Percentiles rank a stretch among this genome's conserved stretches.
Conservation (phyloP, 164 flowering plant species). For the Magnolia kwangsiensis region DNA sequence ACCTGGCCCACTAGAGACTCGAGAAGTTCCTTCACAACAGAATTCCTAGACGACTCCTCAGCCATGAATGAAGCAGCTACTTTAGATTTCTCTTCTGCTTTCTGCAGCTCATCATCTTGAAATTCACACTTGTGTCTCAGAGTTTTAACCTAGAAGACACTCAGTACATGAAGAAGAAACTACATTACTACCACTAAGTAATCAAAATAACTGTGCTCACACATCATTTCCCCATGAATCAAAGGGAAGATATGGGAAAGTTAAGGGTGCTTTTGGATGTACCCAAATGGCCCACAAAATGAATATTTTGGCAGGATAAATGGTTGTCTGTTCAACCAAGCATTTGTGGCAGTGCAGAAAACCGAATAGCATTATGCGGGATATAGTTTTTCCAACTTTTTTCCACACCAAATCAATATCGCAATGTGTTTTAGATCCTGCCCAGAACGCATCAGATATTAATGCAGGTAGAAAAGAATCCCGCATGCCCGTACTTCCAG, state of each 20-base stretch:
- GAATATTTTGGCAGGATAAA: neutral
- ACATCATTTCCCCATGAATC: neutral
- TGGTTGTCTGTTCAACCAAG: neutral
- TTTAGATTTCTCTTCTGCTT: constrained; percentile 38
- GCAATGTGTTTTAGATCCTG: neutral
- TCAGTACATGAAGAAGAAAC: neutral
- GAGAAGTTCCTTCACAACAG: constrained; percentile 44
- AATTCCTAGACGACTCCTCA: constrained; percentile 44
- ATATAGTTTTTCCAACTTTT: neutral
- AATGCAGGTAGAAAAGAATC: neutral
- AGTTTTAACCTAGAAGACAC: constrained; percentile 42
- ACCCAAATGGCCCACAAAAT: neutral
- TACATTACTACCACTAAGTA: neutral
- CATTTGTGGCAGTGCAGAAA: too few relatives aligned
- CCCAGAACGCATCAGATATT: neutral
- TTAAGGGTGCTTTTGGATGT: too few relatives aligned
- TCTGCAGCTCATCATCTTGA: constrained; percentile 61
- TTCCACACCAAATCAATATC: neutral
- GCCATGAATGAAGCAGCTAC: constrained; percentile 40
- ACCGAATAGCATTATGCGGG: too few relatives aligned
- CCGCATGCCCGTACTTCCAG: neutral
- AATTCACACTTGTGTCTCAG: constrained; percentile 55
- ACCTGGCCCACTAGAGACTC: constrained; percentile 61
- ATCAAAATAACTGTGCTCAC: neutral
- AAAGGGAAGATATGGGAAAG: neutral